Conservation (phyloP, 257 asterid genomes). For the Solanum pimpinellifolium region DNA sequence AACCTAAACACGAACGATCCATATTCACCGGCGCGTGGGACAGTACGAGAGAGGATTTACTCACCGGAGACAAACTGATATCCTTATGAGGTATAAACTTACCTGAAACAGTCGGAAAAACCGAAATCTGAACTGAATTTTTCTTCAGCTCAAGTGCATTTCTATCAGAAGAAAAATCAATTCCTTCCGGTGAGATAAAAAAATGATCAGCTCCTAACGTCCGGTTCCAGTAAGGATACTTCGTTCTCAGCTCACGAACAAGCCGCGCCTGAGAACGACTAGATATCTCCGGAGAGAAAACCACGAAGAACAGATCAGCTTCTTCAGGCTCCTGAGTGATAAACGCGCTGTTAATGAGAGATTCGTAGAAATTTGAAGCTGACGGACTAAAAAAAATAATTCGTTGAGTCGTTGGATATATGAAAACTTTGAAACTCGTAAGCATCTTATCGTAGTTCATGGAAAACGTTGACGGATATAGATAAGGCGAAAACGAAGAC, state of each 20-base stretch:
- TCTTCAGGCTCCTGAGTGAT: slow-evolving; percentile 43
- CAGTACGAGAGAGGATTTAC: slow-evolving; percentile 3
- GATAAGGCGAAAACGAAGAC: slow-evolving; percentile 33
- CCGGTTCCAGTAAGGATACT: slow-evolving; percentile 69
- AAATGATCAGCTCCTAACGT: slow-evolving; percentile 96
- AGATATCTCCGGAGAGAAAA: slow-evolving; percentile 54
- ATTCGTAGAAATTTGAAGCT: slow-evolving; percentile 44
- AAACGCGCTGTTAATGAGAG: slow-evolving; percentile 47
- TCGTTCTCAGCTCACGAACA: slow-evolving; percentile 37
- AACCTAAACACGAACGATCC: slow-evolving; percentile 26
- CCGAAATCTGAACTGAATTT: slow-evolving; percentile 60
- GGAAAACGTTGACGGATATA: slow-evolving; percentile 41
- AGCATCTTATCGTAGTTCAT: slow-evolving; percentile 61
- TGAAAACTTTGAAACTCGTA: slow-evolving; percentile 46
- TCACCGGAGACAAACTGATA: slow-evolving; percentile 45
- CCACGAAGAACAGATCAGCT: slow-evolving; percentile 77
- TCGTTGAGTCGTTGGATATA: slow-evolving; percentile 36
- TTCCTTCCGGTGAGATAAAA: slow-evolving; percentile 51
- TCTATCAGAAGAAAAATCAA: slow-evolving; percentile 62
- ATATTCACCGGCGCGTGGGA: slow-evolving; percentile 1
- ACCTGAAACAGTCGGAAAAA: slow-evolving; percentile 66
- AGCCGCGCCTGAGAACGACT: slow-evolving; percentile 56
- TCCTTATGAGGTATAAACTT: slow-evolving; percentile 78
- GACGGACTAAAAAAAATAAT: slow-evolving; percentile 24
- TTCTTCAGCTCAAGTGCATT: slow-evolving; percentile 82